A percentile compares a stretch with the other conserved stretches of the same genome.
Conservation (phyloP, 805 yeast species). For the Yarrowia sp. region DNA sequence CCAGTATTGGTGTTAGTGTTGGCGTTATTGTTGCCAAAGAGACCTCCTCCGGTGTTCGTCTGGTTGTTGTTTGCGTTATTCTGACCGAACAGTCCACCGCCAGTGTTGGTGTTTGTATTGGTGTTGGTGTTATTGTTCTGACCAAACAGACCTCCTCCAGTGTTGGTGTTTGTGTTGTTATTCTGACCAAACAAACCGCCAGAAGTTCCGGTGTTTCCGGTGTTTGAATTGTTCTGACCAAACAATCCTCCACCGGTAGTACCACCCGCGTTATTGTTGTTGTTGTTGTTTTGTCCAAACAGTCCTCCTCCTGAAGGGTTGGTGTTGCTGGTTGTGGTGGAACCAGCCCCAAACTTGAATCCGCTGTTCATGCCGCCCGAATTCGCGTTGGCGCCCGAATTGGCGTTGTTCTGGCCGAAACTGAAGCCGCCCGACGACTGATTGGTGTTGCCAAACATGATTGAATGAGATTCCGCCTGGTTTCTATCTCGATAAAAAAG, state of each 20-base stretch:
- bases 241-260: slow-evolving; percentile 26
- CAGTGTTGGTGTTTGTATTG: slow-evolving; percentile 14
- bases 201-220: neutral
- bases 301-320: slow-evolving; percentile 6
- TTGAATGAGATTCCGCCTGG: slow-evolving; percentile 2
- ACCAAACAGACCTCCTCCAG: slow-evolving; percentile 22
- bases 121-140: slow-evolving; percentile 5
- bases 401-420: slow-evolving; percentile 36
- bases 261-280: neutral
- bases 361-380: slow-evolving; percentile 26
- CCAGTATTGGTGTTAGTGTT: slow-evolving; percentile 2
- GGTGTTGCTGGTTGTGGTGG: slow-evolving; percentile 7
- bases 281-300: slow-evolving; percentile 28
- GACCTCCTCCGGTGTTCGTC: slow-evolving; percentile 17
- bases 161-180: slow-evolving; percentile 1
- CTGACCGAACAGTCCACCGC: slow-evolving; percentile 22
- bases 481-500: slow-evolving; percentile 17
- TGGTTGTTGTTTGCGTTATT: slow-evolving; percentile 2
- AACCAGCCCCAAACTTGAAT: slow-evolving; percentile 33
- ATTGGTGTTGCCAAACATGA: slow-evolving; percentile 36
- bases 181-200: slow-evolving; percentile 23
- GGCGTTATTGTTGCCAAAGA: slow-evolving; percentile 9
- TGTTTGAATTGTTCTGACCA: slow-evolving; percentile 5
- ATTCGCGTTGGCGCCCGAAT: slow-evolving; percentile 18
- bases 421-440: slow-evolving; percentile 25